Evolutionary conservation across 345 rosid genomes (phyloP), one percentile per base, ranked within the genome.

Genomic region (Pelargonium nanum): DNA sequence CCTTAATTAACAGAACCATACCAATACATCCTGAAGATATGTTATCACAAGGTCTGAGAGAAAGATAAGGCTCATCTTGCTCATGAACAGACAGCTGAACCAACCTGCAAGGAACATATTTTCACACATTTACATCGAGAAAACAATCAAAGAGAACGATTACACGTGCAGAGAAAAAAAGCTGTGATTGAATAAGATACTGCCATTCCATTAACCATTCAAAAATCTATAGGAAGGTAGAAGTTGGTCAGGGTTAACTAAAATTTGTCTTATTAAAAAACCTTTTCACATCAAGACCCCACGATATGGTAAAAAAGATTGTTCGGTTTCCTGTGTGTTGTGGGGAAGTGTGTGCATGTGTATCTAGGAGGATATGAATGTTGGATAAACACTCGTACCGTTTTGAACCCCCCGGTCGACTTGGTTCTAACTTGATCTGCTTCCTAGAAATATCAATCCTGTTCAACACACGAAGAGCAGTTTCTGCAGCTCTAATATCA

Each of bases 401-500:
- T 75, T 80, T 78, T 62, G 71, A 53, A 72, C 81, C 75, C 69
- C 84, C 85, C 58, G 78, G 77, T 65, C 24, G 69, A 70, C 83
- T 69, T 61, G 80, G 74, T 68, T 79, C 88, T 68, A 91, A 83
- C 64, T 75, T 82, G 65, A 88, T 83, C 75, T 68, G 85, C 83
- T 77, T 91, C 65, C 95, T 92, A 58, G 87, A 82, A 75, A 88
- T 79, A 72, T 82, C 80, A 34, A 77, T 76, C 72, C 81, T 74
- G 67, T 84, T 74, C 70, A 86, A 73, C 50, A 83, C 82, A 57
- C 67, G 74, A 70, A 83, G 79, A 69, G 98, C 95, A 68, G 84
- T 77, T 59, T 82, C 88, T 30, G 98, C 90, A 22, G 88, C 92
- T 84, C 98, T 85, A 69, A 68, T 64, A 68, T 91, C 98, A 77